Evolutionary conservation across 2,329 filamentous ascomycete species (phyloP).

Genomic region (Mycogone perniciosa): DNA sequence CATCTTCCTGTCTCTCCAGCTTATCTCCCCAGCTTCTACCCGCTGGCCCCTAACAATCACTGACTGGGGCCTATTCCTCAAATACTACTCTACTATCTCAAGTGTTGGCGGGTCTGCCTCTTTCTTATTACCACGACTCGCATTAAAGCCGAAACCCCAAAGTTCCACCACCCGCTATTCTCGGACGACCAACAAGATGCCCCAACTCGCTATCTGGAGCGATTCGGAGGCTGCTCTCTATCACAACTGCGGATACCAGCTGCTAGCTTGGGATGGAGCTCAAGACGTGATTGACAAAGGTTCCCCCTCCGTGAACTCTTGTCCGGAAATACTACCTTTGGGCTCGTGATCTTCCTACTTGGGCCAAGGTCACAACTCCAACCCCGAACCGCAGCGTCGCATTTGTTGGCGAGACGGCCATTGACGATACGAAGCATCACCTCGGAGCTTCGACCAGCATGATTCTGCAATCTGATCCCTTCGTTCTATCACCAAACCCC

Average conservation of each 20-base stretch:
- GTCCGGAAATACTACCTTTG: neutral
- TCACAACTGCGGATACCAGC: conserved; percentile 5
- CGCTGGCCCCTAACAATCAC: too few relatives aligned
- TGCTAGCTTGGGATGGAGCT: conserved; percentile 9
- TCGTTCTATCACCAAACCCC: conserved; percentile 4
- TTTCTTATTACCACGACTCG: too few relatives aligned
- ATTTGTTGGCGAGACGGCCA: neutral
- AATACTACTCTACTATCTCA: too few relatives aligned
- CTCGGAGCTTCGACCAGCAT: neutral
- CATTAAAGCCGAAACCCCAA: neutral
- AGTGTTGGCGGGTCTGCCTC: too few relatives aligned
- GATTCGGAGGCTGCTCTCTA: neutral
- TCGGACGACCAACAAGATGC: neutral
- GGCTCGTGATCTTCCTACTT: neutral
- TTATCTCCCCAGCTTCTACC: too few relatives aligned
- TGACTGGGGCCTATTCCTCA: too few relatives aligned
- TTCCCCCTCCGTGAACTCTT: conserved; percentile 1
- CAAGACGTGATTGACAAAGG: conserved; percentile 11
- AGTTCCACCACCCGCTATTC: neutral
- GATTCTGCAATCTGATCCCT: conserved; percentile 6
- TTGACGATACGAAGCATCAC: conserved; percentile 1
- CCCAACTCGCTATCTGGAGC: neutral
- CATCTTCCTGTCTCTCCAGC: too few relatives aligned
- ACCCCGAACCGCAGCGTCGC: neutral
- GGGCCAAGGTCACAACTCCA: neutral